Evolutionary conservation across 768 basidiomycete genomes (phyloP).

Genomic region (Lactarius pseudohatsudake): DNA sequence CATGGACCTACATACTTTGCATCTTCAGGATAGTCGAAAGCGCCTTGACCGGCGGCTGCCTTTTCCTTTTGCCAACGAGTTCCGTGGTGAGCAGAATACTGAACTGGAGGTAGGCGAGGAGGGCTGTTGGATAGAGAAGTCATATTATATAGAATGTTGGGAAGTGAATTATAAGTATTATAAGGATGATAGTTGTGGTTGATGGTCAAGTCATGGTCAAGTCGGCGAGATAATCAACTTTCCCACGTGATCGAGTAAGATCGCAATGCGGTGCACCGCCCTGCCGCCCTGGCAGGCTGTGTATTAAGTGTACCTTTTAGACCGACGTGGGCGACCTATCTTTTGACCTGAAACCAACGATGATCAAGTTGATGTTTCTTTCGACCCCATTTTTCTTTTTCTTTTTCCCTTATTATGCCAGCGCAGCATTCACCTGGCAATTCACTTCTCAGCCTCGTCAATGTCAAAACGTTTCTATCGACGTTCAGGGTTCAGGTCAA

Average conservation of each 20-base stretch:
- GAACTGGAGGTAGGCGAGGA: constrained; percentile 69
- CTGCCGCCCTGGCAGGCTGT: no score
- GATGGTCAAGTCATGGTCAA: background rate
- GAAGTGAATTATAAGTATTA: constrained; percentile 15
- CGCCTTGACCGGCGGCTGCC: constrained; percentile 69
- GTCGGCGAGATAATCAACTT: background rate
- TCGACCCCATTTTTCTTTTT: constrained; percentile 18
- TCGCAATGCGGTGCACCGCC: no score
- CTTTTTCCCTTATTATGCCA: constrained; percentile 35
- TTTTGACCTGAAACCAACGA: background rate
- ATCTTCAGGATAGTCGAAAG: constrained; percentile 82
- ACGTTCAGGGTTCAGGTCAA: constrained; percentile 55
- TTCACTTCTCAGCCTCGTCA: constrained; percentile 54
- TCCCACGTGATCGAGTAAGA: constrained; percentile 8
- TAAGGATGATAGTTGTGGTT: constrained; percentile 5
- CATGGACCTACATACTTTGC: constrained; percentile 88
- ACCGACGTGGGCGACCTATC: no score
- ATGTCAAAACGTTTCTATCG: constrained; percentile 61
- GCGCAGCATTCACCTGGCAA: constrained; percentile 45
- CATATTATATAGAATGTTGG: constrained; percentile 25
- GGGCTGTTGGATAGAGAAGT: constrained; percentile 48
- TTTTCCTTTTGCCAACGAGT: constrained; percentile 90
- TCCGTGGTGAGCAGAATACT: constrained; percentile 66
- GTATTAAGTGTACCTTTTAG: background rate
- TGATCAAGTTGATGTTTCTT: constrained; percentile 7